Evolutionary conservation across 2,329 filamentous ascomycete species (phyloP).

Genomic region (Hypoxylon sp.): DNA sequence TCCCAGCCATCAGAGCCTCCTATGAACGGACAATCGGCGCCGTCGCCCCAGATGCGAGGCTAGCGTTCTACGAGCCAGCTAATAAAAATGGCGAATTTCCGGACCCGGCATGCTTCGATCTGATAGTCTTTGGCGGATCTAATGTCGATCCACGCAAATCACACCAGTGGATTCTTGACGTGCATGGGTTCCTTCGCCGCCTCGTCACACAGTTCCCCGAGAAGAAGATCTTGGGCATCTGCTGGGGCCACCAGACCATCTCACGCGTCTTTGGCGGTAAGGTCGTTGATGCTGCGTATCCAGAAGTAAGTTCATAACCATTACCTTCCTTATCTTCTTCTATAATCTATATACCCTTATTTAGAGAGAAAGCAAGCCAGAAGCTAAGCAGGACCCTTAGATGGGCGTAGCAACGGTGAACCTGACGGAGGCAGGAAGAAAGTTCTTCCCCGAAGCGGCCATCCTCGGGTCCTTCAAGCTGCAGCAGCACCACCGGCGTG

Average conservation of each 20-base stretch:
- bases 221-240: constrained; percentile 61
- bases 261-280: constrained; percentile 57
- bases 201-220: constrained; percentile 53
- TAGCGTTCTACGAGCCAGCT: constrained; percentile 58
- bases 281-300: constrained; percentile 57
- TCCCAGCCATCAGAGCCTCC: constrained; percentile 56
- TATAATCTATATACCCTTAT: too few species aligned
- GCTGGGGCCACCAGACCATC: constrained; percentile 64
- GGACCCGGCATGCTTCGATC: constrained; percentile 58
- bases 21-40: constrained; percentile 56
- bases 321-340: too few species aligned
- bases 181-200: constrained; percentile 58
- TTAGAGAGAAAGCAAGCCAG: too few species aligned
- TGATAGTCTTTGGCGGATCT: constrained; percentile 61
- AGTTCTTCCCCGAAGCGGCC: constrained; percentile 56
- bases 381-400: constrained; percentile 41
- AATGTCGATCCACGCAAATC: constrained; percentile 60
- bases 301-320: constrained; percentile 55
- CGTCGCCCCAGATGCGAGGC: constrained; percentile 51
- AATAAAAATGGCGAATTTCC: constrained; percentile 54
- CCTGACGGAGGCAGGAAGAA: constrained; percentile 57
- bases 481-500: constrained; percentile 62
- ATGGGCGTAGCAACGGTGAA: constrained; percentile 57
- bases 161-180: constrained; percentile 60
- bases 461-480: constrained; percentile 49